phyloP scores from a whole-genome alignment of 2,329 filamentous ascomycete genomes.

The Gnomoniopsis sp. region DNA sequence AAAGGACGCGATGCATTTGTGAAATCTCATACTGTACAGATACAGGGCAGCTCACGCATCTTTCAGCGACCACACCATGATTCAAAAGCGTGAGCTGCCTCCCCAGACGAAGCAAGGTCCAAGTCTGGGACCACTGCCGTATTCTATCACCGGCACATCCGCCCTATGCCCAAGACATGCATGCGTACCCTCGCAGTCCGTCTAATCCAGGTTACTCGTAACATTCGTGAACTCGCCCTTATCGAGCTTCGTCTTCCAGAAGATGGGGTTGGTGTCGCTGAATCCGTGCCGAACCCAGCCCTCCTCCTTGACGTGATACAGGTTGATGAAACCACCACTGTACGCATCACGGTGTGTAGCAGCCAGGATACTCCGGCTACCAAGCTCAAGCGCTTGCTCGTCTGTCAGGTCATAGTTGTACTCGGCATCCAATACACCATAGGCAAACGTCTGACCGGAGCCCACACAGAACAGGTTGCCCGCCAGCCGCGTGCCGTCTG shows the following conservation, averaged over 20 bases:
- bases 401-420: conserved; percentile 86
- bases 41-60: conserved; percentile 19
- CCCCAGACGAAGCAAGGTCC: background rate
- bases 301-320: conserved; percentile 98
- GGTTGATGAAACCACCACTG: conserved; percentile 96
- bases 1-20: background rate
- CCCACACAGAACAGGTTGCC: conserved; percentile 98
- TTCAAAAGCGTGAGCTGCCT: background rate
- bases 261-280: conserved; percentile 96
- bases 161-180: conserved; percentile 1
- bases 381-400: conserved; percentile 87
- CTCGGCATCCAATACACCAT: conserved; percentile 94
- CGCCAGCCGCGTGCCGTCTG: conserved; percentile 85
- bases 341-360: conserved; percentile 98
- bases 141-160: background rate
- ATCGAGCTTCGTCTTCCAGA: conserved; percentile 99
- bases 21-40: conserved; percentile 18
- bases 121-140: background rate
- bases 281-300: conserved; percentile 99
- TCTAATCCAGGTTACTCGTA: conserved; percentile 68
- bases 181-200: background rate
- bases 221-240: conserved; percentile 99
- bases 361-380: conserved; percentile 86
- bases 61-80: background rate
- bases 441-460: conserved; percentile 97